Conservation (phyloP, 371 early-diverging fungal genomes). For the Syncephalis plumigaleata region DNA sequence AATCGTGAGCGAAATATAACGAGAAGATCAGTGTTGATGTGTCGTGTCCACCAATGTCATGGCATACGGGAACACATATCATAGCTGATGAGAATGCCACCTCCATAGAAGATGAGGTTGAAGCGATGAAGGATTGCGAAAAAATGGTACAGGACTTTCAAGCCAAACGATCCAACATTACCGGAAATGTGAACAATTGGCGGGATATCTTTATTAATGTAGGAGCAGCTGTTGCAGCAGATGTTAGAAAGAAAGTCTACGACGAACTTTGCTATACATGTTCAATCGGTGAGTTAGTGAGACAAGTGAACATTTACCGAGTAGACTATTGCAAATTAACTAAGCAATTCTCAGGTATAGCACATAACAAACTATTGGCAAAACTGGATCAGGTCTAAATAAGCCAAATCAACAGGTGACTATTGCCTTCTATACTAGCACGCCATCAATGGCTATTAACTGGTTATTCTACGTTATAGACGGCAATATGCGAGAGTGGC, state of each 20-base stretch:
- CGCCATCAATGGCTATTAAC: background rate
- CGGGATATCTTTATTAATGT: conserved; percentile 51
- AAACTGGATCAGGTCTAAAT: conserved; percentile 64
- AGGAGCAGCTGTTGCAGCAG: conserved; percentile 47
- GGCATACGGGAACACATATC: background rate
- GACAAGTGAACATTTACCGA: no score
- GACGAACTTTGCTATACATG: conserved; percentile 64
- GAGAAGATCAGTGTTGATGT: conserved; percentile 1
- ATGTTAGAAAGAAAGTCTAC: conserved; percentile 42
- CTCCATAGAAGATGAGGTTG: background rate
- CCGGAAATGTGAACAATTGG: conserved; percentile 11
- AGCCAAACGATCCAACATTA: conserved; percentile 4
- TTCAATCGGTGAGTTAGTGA: conserved; percentile 36
- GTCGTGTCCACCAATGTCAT: background rate
- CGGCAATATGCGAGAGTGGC: conserved; percentile 27
- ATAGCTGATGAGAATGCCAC: background rate
- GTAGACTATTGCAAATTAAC: background rate
- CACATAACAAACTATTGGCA: conserved; percentile 66
- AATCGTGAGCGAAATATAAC: conserved; percentile 11
- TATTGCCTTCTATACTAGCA: background rate
- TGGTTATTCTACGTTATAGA: conserved; percentile 18
- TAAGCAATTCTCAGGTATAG: conserved; percentile 27
- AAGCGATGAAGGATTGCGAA: conserved; percentile 2
- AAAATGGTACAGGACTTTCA: conserved; percentile 11
- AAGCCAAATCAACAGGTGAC: conserved; percentile 73